Evolutionary conservation across 1,284 basidiomycete species (phyloP).

Genomic region (Boletellus dicymbophilus): DNA sequence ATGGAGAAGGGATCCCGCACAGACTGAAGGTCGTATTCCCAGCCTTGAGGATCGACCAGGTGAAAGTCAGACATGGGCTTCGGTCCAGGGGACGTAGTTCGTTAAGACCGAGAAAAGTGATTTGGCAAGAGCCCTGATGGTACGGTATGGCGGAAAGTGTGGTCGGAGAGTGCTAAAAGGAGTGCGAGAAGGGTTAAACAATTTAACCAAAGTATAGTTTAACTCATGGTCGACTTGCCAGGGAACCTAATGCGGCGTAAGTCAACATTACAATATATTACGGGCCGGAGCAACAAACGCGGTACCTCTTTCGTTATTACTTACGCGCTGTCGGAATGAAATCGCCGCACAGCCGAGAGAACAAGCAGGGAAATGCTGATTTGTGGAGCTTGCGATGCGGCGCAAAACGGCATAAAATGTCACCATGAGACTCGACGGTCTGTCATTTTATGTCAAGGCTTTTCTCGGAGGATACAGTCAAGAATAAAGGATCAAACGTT

Average conservation of each 20-base stretch:
- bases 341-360: slow-evolving; percentile 19
- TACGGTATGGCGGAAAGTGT: no score
- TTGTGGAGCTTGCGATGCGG: no score
- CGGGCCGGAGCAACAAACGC: slow-evolving; percentile 14
- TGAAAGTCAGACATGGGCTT: slow-evolving; percentile 70
- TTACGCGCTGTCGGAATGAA: slow-evolving; percentile 18
- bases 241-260: slow-evolving; percentile 15
- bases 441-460: slow-evolving; percentile 6
- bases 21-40: slow-evolving; percentile 85
- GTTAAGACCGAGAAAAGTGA: no score
- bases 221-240: slow-evolving; percentile 7
- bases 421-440: background rate
- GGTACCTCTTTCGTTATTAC: slow-evolving; percentile 9
- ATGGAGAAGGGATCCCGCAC: no score
- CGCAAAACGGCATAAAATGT: background rate
- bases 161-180: no score
- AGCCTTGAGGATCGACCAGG: slow-evolving; percentile 76
- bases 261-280: slow-evolving; percentile 12
- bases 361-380: slow-evolving; percentile 4
- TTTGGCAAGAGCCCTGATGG: no score
- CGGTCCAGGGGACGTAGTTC: no score
- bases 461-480: no score
- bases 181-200: background rate
- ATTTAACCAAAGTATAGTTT: slow-evolving; percentile 26
- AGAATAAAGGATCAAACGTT: background rate